Percentiles rank a stretch among this genome's conserved stretches.
phyloP scores from a whole-genome alignment of 2,329 filamentous ascomycete species.

The Sporothrix schenckii region DNA sequence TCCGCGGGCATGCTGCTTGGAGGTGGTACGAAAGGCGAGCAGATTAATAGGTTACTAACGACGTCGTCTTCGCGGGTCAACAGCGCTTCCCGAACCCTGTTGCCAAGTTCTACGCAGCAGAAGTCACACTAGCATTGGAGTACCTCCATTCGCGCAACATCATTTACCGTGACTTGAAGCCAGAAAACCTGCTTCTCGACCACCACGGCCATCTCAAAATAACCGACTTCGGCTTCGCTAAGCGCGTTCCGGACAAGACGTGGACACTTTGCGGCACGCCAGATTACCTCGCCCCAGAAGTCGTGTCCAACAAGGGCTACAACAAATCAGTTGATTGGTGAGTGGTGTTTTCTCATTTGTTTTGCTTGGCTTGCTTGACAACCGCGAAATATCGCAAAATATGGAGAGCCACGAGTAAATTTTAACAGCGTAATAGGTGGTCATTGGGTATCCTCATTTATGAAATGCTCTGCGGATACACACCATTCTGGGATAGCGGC shows the following conservation, averaged over 20 bases:
- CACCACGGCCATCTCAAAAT: conserved; percentile 95
- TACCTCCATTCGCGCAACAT: conserved; percentile 94
- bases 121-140: conserved; percentile 92
- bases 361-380: too few relatives aligned
- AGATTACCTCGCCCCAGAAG: conserved; percentile 95
- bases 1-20: too few relatives aligned
- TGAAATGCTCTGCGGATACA: conserved; percentile 99
- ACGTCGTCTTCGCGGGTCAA: not conserved
- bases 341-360: not conserved
- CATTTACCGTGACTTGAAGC: conserved; percentile 97
- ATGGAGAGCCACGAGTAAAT: not conserved
- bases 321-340: conserved; percentile 99
- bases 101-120: conserved; percentile 97
- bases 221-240: conserved; percentile 97
- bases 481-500: conserved; percentile 97
- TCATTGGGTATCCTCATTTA: conserved; percentile 97
- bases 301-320: conserved; percentile 98
- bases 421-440: conserved; percentile 68
- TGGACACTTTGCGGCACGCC: conserved; percentile 98
- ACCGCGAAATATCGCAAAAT: not conserved
- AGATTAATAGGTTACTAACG: not conserved
- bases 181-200: conserved; percentile 89
- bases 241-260: conserved; percentile 97
- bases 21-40: not conserved
- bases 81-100: conserved; percentile 98